These are phyloP conservation scores for Umbelopsis ramanniana DNA, from an alignment of 192 early-diverging fungal genomes.

Conservation along the genomic window DNA sequence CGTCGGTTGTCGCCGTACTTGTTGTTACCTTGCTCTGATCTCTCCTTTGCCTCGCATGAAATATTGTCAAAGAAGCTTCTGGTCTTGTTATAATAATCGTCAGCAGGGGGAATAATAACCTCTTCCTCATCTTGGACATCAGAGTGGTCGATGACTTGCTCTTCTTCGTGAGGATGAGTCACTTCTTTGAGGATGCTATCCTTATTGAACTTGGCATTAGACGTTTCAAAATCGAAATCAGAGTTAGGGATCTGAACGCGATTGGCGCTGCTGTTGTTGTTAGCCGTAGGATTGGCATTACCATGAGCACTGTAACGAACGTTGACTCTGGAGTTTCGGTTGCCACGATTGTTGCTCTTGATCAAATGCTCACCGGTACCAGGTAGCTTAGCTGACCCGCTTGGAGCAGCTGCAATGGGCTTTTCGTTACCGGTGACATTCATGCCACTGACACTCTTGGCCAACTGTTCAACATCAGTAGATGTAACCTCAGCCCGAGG, in stretches of 20 bases:
- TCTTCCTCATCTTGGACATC: constrained; percentile 56
- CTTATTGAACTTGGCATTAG: constrained; percentile 96
- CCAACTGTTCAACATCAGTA: constrained; percentile 56
- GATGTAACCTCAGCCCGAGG: constrained; percentile 37
- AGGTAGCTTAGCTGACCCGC: neutral
- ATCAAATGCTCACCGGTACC: constrained; percentile 16
- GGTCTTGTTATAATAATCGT: constrained; percentile 77
- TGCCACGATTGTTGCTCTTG: constrained; percentile 6
- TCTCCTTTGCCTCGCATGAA: constrained; percentile 93
- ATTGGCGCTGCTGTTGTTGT: neutral
- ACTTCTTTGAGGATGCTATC: constrained; percentile 80
- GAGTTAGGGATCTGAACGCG: constrained; percentile 57
- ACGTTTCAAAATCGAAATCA: constrained; percentile 95
- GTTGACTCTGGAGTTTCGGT: constrained; percentile 12
- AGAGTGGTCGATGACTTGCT: neutral
- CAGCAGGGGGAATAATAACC: constrained; percentile 54
- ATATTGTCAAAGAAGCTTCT: constrained; percentile 97
- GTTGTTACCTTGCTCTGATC: constrained; percentile 56
- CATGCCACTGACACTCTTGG: constrained; percentile 62
- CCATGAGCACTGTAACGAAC: constrained; percentile 17
- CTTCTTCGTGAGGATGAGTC: constrained; percentile 48
- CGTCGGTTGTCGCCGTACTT: constrained; percentile 56
- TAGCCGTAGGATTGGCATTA: neutral
- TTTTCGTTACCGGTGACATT: constrained; percentile 30
- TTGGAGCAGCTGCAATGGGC: neutral